phyloP scores from a whole-genome alignment of 805 yeast species.

The Pichia rugopelliculosa region DNA sequence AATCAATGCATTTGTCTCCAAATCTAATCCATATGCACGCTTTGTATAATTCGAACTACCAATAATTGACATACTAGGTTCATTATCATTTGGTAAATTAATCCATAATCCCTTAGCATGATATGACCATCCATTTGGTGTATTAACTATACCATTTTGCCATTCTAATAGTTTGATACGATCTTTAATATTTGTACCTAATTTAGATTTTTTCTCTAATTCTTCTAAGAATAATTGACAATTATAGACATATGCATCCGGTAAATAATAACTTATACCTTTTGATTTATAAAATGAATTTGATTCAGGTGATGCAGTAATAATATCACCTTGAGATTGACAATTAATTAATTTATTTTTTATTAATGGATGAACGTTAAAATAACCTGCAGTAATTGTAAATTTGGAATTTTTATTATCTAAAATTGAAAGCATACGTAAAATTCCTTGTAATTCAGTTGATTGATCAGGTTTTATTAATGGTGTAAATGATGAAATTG shows the following conservation, averaged over 20 bases:
- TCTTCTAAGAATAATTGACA: constrained; percentile 61
- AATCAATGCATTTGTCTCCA: constrained; percentile 80
- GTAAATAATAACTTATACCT: constrained; percentile 76
- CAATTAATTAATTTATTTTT: constrained; percentile 50
- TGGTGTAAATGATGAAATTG: constrained; percentile 88
- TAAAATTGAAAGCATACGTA: constrained; percentile 50
- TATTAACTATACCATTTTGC: constrained; percentile 78
- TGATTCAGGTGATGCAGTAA: constrained; percentile 90
- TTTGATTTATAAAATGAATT: constrained; percentile 84
- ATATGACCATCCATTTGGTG: constrained; percentile 88
- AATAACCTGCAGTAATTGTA: constrained; percentile 95
- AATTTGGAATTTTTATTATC: constrained; percentile 54
- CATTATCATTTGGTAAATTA: constrained; percentile 43
- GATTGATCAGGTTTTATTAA: constrained; percentile 59
- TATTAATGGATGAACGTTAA: constrained; percentile 78
- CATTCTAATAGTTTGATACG: constrained; percentile 67
- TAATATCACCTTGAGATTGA: constrained; percentile 56
- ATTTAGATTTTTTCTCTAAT: constrained; percentile 27
- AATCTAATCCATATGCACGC: constrained; percentile 78
- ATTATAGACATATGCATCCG: constrained; percentile 76
- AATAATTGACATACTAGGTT: constrained; percentile 70
- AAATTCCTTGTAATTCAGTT: constrained; percentile 72
- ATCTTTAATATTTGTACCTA: constrained; percentile 13
- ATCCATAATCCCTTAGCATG: constrained; percentile 97
- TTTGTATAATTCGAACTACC: constrained; percentile 94